These are phyloP conservation scores for Schwanniomyces occidentalis DNA, from an alignment of 805 yeast genomes.

Conservation along the genomic window DNA sequence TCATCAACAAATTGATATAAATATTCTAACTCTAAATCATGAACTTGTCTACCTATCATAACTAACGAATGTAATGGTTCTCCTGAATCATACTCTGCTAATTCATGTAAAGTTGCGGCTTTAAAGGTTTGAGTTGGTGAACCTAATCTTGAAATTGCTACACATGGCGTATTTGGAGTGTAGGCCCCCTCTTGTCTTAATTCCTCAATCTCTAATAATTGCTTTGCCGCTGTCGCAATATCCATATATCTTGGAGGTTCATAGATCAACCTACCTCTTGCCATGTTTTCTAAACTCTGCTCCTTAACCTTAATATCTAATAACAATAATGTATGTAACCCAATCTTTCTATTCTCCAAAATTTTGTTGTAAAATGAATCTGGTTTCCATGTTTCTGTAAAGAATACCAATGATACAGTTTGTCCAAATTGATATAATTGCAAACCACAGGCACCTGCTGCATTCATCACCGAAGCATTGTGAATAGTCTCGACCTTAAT, in stretches of 20 bases:
- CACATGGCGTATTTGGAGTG: slow-evolving; percentile 85
- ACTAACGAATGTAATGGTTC: slow-evolving; percentile 92
- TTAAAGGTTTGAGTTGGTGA: slow-evolving; percentile 79
- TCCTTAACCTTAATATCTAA: slow-evolving; percentile 96
- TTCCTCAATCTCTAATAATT: slow-evolving; percentile 86
- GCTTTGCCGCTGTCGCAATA: slow-evolving; percentile 85
- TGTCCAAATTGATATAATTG: slow-evolving; percentile 96
- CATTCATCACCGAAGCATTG: slow-evolving; percentile 97
- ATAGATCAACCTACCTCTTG: slow-evolving; percentile 85
- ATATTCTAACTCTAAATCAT: slow-evolving; percentile 88
- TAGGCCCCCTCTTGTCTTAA: slow-evolving; percentile 74
- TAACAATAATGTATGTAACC: slow-evolving; percentile 85
- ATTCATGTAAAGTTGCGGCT: slow-evolving; percentile 79
- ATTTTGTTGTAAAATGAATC: slow-evolving; percentile 91
- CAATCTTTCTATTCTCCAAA: slow-evolving; percentile 85
- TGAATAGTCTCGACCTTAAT: slow-evolving; percentile 83
- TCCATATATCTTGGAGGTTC: slow-evolving; percentile 98
- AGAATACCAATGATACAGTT: slow-evolving; percentile 94
- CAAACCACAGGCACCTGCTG: slow-evolving; percentile 96
- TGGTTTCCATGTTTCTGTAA: slow-evolving; percentile 95
- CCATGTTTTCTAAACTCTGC: slow-evolving; percentile 91
- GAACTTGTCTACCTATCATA: slow-evolving; percentile 90
- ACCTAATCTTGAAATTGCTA: slow-evolving; percentile 90
- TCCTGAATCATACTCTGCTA: slow-evolving; percentile 85
- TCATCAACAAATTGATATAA: slow-evolving; percentile 74